A percentile compares a stretch with the other conserved stretches of the same genome.
phyloP scores from a whole-genome alignment of 371 early-diverging fungal genomes.

The Batkoa obscura region DNA sequence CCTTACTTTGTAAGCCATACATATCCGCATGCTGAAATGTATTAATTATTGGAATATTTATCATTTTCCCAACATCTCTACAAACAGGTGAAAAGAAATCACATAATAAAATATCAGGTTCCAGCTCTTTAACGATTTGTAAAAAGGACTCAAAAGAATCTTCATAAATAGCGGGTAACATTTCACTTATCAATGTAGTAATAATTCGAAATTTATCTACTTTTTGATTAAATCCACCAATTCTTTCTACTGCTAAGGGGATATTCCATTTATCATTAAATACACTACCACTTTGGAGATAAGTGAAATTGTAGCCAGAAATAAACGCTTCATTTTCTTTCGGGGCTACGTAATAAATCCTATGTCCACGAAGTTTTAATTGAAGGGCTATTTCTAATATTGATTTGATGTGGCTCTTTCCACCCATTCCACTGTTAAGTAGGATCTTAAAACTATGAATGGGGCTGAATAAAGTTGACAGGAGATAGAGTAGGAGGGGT shows the following conservation, averaged over 20 bases:
- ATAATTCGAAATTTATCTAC: neutral
- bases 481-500: too few species aligned
- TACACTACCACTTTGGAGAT: neutral
- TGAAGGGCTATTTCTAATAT: neutral
- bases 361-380: neutral
- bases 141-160: neutral
- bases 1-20: neutral
- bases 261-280: neutral
- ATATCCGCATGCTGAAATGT: neutral
- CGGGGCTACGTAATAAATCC: neutral
- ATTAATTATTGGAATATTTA: neutral
- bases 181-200: neutral
- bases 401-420: neutral
- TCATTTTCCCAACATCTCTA: neutral
- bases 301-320: neutral
- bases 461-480: too few species aligned
- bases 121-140: neutral
- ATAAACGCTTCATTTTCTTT: neutral
- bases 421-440: neutral
- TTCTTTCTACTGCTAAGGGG: too few species aligned
- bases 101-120: slow-evolving; percentile 1
- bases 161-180: neutral
- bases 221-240: too few species aligned
- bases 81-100: neutral
- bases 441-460: too few species aligned